Conservation (phyloP, 176 grass and related monocot genomes). For the Raddia guianensis region DNA sequence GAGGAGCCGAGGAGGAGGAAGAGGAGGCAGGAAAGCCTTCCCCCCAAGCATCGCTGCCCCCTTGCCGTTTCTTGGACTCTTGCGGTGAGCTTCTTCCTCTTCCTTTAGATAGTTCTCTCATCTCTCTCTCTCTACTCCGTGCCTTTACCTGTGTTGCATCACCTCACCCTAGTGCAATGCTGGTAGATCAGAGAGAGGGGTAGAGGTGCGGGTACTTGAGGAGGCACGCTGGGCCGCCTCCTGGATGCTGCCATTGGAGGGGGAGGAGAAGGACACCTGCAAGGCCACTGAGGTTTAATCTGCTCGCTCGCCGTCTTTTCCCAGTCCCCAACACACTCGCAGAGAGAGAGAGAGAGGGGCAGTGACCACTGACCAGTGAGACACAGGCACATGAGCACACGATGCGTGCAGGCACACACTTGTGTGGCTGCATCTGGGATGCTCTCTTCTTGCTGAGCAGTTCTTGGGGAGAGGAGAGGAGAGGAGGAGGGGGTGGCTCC, state of each 20-base stretch:
- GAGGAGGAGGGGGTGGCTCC: constrained; percentile 5
- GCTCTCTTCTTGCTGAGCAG: constrained; percentile 36
- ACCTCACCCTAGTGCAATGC: constrained; percentile 25
- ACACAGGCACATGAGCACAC: constrained; percentile 45
- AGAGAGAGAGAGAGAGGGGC: neutral
- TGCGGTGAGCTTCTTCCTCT: constrained; percentile 51
- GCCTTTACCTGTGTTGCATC: constrained; percentile 39
- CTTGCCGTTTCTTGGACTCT: constrained; percentile 34
- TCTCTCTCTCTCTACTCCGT: constrained; percentile 7
- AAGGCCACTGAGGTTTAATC: constrained; percentile 38
- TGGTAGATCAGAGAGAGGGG: neutral
- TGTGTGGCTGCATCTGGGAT: constrained; percentile 45
- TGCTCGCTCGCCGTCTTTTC: constrained; percentile 29
- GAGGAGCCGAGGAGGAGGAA: too few species aligned
- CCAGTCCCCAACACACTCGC: constrained; percentile 22
- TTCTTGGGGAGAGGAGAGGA: neutral
- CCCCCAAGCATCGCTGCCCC: constrained; percentile 35
- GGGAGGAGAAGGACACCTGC: constrained; percentile 54
- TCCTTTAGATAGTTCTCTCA: neutral
- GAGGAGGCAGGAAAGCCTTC: constrained; percentile 46
- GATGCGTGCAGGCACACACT: constrained; percentile 37
- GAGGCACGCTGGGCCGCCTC: constrained; percentile 55
- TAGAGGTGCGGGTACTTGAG: constrained; percentile 47
- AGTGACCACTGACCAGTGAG: neutral
- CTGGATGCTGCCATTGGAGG: constrained; percentile 50